Percentiles rank a stretch among this genome's conserved stretches.
Conservation (phyloP, 768 basidiomycete species). For the Kwoniella sp. region DNA sequence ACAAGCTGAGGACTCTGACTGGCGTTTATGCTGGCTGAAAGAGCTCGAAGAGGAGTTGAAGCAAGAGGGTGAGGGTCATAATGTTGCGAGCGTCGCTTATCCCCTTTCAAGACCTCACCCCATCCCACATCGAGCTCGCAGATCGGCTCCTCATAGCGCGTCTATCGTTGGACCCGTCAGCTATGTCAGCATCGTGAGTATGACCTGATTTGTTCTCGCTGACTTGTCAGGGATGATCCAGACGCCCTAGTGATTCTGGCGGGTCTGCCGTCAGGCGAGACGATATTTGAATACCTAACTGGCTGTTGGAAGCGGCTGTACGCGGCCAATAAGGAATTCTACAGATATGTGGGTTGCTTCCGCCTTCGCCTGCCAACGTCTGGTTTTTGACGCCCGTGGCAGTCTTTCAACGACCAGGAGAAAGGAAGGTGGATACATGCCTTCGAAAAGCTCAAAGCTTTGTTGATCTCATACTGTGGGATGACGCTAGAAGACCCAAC, state of each 20-base stretch:
- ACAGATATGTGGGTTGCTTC: slow-evolving; percentile 22
- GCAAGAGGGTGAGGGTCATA: slow-evolving; percentile 54
- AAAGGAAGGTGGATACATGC: slow-evolving; percentile 58
- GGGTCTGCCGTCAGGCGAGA: slow-evolving; percentile 70
- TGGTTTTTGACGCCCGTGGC: background rate
- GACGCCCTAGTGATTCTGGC: slow-evolving; percentile 54
- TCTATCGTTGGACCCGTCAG: slow-evolving; percentile 67
- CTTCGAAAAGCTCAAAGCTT: slow-evolving; percentile 73
- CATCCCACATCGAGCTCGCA: slow-evolving; percentile 60
- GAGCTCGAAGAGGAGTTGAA: slow-evolving; percentile 63
- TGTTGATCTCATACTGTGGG: slow-evolving; percentile 83
- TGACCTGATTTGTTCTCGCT: too few species aligned
- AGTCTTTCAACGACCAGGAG: slow-evolving; percentile 60
- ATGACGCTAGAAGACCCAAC: slow-evolving; percentile 83
- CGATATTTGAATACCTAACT: slow-evolving; percentile 81
- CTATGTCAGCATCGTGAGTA: slow-evolving; percentile 26
- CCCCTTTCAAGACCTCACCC: too few species aligned
- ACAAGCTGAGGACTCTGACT: slow-evolving; percentile 60
- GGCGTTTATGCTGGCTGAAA: slow-evolving; percentile 80
- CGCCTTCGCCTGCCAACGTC: too few species aligned
- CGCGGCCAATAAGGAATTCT: slow-evolving; percentile 47
- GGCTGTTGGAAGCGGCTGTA: slow-evolving; percentile 89
- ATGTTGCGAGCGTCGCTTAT: too few species aligned
- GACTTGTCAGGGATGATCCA: slow-evolving; percentile 56
- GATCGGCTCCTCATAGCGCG: slow-evolving; percentile 80